phyloP scores from a whole-genome alignment of 2,329 filamentous ascomycete genomes.

The Cladophialophora carrionii region DNA sequence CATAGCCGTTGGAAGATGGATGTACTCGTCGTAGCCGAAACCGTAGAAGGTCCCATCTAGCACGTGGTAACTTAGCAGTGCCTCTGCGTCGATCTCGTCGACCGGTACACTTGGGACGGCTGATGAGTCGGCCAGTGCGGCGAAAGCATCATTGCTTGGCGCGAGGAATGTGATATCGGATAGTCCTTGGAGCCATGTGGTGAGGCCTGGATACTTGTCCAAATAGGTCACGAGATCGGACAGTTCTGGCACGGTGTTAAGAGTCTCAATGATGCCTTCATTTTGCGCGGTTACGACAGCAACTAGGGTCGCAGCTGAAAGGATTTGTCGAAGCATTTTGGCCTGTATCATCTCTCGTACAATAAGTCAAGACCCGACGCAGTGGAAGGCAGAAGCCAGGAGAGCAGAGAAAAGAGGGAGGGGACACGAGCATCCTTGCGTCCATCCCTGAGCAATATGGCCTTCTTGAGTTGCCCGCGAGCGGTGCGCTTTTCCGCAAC shows the following conservation, averaged over 20 bases:
- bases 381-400: not conserved
- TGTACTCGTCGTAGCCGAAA: conserved; percentile 34
- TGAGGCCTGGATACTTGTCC: conserved; percentile 17
- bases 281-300: conserved; percentile 16
- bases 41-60: conserved; percentile 55
- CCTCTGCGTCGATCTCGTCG: conserved; percentile 41
- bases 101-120: conserved; percentile 8
- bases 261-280: conserved; percentile 22
- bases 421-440: not conserved
- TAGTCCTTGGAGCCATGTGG: conserved; percentile 42
- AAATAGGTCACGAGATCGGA: conserved; percentile 30
- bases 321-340: conserved; percentile 5
- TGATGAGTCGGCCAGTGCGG: conserved; percentile 26
- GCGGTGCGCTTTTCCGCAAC: conserved; percentile 7
- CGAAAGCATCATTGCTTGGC: conserved; percentile 58
- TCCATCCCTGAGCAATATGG: conserved; percentile 8
- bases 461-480: not conserved
- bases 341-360: not conserved
- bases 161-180: conserved; percentile 63
- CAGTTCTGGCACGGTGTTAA: conserved; percentile 22
- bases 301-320: not conserved
- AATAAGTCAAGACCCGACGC: no score
- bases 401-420: not conserved
- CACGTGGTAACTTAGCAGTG: conserved; percentile 62
- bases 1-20: conserved; percentile 55